Percentiles rank a stretch among this genome's conserved stretches.
Conservation (phyloP, 805 yeast genomes). For the Saccharomycopsis lassenensis region DNA sequence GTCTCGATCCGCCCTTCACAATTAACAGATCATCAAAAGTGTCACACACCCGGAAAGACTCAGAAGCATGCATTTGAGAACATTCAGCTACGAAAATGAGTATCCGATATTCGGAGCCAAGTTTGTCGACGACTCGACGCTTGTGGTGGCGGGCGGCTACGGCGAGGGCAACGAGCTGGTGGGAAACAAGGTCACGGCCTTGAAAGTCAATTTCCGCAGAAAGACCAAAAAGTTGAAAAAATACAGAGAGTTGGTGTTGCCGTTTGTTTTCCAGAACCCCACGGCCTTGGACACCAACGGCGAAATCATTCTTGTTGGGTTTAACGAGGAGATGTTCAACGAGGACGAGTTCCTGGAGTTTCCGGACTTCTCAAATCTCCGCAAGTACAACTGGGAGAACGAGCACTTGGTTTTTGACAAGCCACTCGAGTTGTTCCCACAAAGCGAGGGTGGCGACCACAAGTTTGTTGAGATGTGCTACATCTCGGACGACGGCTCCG, state of each 20-base stretch:
- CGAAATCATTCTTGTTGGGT: constrained; percentile 52
- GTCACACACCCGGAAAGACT: too few species aligned
- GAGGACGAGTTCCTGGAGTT: constrained; percentile 28
- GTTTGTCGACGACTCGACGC: constrained; percentile 47
- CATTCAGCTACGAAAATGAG: constrained; percentile 28
- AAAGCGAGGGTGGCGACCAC: constrained; percentile 32
- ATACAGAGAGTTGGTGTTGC: constrained; percentile 50
- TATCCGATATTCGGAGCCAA: constrained; percentile 77
- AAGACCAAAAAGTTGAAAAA: constrained; percentile 35
- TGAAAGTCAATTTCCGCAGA: constrained; percentile 44
- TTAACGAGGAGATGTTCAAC: constrained; percentile 55
- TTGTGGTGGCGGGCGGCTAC: constrained; percentile 87
- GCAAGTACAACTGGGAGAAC: constrained; percentile 45
- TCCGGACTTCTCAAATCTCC: constrained; percentile 29
- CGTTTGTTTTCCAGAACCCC: constrained; percentile 74
- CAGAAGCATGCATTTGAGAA: constrained; percentile 16
- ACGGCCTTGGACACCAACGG: constrained; percentile 57
- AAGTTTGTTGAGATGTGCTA: constrained; percentile 28
- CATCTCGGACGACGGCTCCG: constrained; percentile 45
- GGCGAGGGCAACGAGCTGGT: constrained; percentile 90
- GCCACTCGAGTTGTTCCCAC: constrained; percentile 44
- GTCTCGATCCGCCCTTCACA: too few species aligned
- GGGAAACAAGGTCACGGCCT: constrained; percentile 68
- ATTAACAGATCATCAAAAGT: too few species aligned
- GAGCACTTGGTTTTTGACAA: constrained; percentile 52